Conservation (phyloP, 2,329 filamentous ascomycete genomes). For the Fusarium metavorans region DNA sequence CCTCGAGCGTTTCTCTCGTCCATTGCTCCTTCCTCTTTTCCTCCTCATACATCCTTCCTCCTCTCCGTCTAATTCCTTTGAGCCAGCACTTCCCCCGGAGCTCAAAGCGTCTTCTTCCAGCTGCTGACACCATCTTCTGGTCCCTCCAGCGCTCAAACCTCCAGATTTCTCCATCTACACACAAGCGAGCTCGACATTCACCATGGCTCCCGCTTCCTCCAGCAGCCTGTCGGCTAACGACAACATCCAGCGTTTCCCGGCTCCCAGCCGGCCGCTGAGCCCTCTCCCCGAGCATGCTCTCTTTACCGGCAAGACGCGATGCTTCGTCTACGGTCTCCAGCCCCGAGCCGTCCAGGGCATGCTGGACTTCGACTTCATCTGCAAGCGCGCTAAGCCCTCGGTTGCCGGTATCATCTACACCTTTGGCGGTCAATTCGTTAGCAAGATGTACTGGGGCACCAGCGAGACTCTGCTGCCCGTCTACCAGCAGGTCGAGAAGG, state of each 20-base stretch:
- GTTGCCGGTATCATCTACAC: slow-evolving; percentile 99
- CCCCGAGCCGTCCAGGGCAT: slow-evolving; percentile 91
- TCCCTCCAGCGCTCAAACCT: slow-evolving; percentile 36
- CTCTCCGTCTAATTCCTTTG: slow-evolving; percentile 44
- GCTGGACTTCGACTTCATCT: slow-evolving; percentile 99
- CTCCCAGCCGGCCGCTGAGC: slow-evolving; percentile 91
- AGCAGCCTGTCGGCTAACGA: slow-evolving; percentile 85
- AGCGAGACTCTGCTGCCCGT: slow-evolving; percentile 98
- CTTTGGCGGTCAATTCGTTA: slow-evolving; percentile 99
- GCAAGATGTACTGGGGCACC: slow-evolving; percentile 99
- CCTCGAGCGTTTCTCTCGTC: slow-evolving; percentile 40
- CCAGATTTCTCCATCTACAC: slow-evolving; percentile 31
- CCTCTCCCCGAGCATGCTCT: slow-evolving; percentile 89
- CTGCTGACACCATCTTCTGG: slow-evolving; percentile 41
- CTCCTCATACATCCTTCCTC: slow-evolving; percentile 39
- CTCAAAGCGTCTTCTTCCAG: slow-evolving; percentile 42
- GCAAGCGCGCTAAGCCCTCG: slow-evolving; percentile 96
- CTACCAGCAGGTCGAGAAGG: slow-evolving; percentile 94
- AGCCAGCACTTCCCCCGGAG: slow-evolving; percentile 39
- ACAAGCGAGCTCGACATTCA: slow-evolving; percentile 42
- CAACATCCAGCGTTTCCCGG: slow-evolving; percentile 96
- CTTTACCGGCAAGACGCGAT: slow-evolving; percentile 99
- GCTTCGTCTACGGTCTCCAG: slow-evolving; percentile 99
- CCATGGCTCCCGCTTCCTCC: slow-evolving; percentile 68
- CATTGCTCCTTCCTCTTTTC: slow-evolving; percentile 33